These are phyloP conservation scores for Suillus subluteus DNA, from an alignment of 768 basidiomycete genomes.

Conservation along the genomic window DNA sequence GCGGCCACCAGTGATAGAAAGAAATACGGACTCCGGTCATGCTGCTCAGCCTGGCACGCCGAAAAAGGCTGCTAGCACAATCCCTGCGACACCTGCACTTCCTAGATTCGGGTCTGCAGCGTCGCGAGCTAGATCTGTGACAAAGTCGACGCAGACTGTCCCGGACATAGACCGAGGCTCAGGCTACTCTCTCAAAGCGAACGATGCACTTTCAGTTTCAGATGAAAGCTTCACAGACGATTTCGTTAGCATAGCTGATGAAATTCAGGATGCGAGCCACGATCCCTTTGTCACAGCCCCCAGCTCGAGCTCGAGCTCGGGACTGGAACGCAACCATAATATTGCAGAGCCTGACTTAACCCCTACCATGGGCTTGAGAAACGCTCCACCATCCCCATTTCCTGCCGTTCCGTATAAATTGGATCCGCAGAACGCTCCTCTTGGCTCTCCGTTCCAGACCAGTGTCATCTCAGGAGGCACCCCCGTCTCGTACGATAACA, in stretches of 20 bases:
- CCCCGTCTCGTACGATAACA: constrained; percentile 9
- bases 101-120: constrained; percentile 21
- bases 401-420: background rate
- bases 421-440: background rate
- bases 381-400: background rate
- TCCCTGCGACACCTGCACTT: constrained; percentile 25
- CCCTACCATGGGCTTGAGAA: background rate
- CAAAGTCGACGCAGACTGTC: constrained; percentile 14
- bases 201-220: background rate
- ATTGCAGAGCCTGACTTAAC: background rate
- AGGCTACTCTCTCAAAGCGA: constrained; percentile 11
- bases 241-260: background rate
- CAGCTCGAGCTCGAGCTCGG: background rate
- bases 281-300: background rate
- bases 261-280: background rate
- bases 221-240: background rate
- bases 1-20: constrained; percentile 20
- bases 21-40: background rate
- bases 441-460: constrained; percentile 19
- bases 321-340: background rate
- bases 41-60: constrained; percentile 1
- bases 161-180: constrained; percentile 9
- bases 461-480: constrained; percentile 9
- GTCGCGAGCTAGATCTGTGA: constrained; percentile 19
- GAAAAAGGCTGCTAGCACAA: constrained; percentile 14